Conservation (phyloP, 257 asterid genomes). For the Avicennia marina region DNA sequence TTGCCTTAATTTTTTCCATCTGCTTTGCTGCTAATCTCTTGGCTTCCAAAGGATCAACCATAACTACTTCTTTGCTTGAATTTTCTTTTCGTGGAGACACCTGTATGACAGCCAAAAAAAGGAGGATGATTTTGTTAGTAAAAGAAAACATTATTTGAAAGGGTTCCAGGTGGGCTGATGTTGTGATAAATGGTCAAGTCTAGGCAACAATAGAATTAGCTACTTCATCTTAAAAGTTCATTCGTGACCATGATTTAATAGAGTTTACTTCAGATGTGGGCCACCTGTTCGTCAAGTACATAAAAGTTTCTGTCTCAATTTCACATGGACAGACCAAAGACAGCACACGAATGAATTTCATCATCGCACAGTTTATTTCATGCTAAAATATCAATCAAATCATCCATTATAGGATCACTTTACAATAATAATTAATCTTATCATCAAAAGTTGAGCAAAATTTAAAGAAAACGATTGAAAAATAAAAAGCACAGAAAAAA, state of each 20-base stretch:
- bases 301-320: too few species aligned
- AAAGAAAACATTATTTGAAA: background rate
- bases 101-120: slow-evolving; percentile 26
- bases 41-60: slow-evolving; percentile 99
- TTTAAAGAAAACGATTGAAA: background rate
- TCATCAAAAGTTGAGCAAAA: background rate
- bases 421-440: background rate
- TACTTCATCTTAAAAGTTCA: background rate
- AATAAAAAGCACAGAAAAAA: background rate
- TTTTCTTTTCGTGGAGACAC: slow-evolving; percentile 40
- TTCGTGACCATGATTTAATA: too few species aligned
- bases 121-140: slow-evolving; percentile 11
- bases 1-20: slow-evolving; percentile 77
- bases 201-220: slow-evolving; percentile 2
- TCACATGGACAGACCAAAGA: background rate
- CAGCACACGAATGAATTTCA: too few species aligned
- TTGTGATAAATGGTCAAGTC: background rate
- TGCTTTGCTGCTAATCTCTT: slow-evolving; percentile 87
- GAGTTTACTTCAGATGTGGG: too few species aligned
- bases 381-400: background rate
- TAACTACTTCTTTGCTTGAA: slow-evolving; percentile 49
- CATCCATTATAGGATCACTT: background rate
- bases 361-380: background rate
- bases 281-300: too few species aligned
- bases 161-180: background rate